phyloP scores from a whole-genome alignment of 805 yeast species.

The Allodekkera sacchari region DNA sequence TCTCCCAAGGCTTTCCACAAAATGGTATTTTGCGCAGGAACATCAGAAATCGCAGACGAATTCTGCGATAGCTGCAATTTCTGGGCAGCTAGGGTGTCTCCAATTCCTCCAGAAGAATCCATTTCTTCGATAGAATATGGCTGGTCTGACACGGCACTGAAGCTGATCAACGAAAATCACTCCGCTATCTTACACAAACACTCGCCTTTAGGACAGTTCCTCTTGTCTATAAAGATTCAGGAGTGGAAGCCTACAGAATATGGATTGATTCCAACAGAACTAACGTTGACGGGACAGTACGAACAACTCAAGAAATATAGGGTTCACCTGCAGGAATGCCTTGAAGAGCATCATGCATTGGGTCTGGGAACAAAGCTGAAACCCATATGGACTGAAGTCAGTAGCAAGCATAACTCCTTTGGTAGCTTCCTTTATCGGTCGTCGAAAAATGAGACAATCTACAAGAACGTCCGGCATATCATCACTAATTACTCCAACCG shows the following conservation, averaged over 20 bases:
- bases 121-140: slow-evolving; percentile 77
- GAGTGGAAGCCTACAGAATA: slow-evolving; percentile 33
- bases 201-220: slow-evolving; percentile 8
- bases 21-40: slow-evolving; percentile 58
- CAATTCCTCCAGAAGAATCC: slow-evolving; percentile 68
- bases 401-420: no score
- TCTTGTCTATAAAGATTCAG: slow-evolving; percentile 27
- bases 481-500: slow-evolving; percentile 32
- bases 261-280: slow-evolving; percentile 21
- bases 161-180: slow-evolving; percentile 5
- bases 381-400: no score
- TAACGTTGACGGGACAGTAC: slow-evolving; percentile 30
- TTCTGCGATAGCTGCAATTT: slow-evolving; percentile 75
- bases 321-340: no score
- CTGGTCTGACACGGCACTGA: slow-evolving; percentile 40
- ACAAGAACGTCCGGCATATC: slow-evolving; percentile 28
- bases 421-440: slow-evolving; percentile 9
- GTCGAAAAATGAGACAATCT: slow-evolving; percentile 8
- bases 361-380: no score
- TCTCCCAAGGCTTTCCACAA: slow-evolving; percentile 22
- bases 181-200: slow-evolving; percentile 2
- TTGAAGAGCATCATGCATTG: no score
- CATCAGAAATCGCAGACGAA: slow-evolving; percentile 57
- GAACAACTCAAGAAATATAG: no score
- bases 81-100: slow-evolving; percentile 83